phyloP scores from a whole-genome alignment of 2,329 filamentous ascomycete genomes.

The Ampelomyces quisqualis region DNA sequence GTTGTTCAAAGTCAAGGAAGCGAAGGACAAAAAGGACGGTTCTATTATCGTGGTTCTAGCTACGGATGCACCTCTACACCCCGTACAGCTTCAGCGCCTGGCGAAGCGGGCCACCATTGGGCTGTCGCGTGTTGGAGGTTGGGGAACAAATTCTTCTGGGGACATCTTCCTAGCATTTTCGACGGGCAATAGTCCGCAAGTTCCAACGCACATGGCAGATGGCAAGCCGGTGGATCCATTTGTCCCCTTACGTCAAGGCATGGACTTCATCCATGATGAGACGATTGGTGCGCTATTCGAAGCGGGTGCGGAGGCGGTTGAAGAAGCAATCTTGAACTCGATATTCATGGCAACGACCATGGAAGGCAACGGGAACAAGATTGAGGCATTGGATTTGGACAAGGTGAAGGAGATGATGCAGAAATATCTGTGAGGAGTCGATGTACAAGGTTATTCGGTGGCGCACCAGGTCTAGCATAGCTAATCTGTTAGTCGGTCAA shows the following conservation, averaged over 20 bases:
- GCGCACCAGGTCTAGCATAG: too few species aligned
- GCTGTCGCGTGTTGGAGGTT: constrained; percentile 60
- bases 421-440: constrained; percentile 30
- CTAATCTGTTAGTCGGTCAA: too few species aligned
- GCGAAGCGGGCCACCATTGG: constrained; percentile 64
- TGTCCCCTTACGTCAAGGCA: constrained; percentile 46
- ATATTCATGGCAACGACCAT: constrained; percentile 63
- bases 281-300: constrained; percentile 64
- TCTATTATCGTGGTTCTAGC: constrained; percentile 65
- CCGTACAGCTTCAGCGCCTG: constrained; percentile 58
- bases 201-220: constrained; percentile 43
- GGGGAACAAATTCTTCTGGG: constrained; percentile 62
- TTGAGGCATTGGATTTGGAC: constrained; percentile 38
- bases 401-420: constrained; percentile 41
- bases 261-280: constrained; percentile 57
- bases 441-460: too few species aligned
- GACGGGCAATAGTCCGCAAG: constrained; percentile 57
- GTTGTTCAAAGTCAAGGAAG: constrained; percentile 31
- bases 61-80: constrained; percentile 62
- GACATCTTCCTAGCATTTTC: constrained; percentile 69
- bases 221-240: constrained; percentile 32
- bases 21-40: constrained; percentile 58
- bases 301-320: constrained; percentile 62
- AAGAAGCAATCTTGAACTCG: constrained; percentile 67
- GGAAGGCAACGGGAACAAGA: constrained; percentile 54